phyloP scores from a whole-genome alignment of 2,329 filamentous ascomycete genomes.

The Paraconiothyrium brasiliense region DNA sequence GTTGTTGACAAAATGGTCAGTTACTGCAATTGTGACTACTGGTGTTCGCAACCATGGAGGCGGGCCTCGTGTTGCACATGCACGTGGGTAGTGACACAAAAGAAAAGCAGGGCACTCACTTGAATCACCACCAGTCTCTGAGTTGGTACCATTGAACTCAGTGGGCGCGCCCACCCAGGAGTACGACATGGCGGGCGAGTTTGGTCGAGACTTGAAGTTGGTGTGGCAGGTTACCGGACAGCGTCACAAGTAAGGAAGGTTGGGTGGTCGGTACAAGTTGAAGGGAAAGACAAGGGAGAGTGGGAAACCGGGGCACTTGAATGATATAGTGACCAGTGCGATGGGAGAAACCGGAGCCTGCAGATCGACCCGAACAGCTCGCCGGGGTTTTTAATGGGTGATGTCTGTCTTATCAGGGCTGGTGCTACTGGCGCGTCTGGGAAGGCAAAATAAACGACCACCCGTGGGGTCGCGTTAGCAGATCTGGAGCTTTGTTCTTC shows the following conservation, averaged over 20 bases:
- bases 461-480: constrained; percentile 48
- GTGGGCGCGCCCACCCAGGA: constrained; percentile 57
- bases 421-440: constrained; percentile 42
- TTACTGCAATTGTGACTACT: background rate
- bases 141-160: constrained; percentile 63
- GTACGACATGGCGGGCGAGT: constrained; percentile 57
- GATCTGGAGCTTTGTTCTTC: constrained; percentile 47
- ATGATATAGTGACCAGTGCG: constrained; percentile 40
- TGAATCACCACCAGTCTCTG: constrained; percentile 77
- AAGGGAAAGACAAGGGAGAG: constrained; percentile 22
- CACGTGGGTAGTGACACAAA: constrained; percentile 32
- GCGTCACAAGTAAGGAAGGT: constrained; percentile 19
- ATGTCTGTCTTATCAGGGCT: constrained; percentile 50
- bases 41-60: background rate
- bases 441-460: constrained; percentile 48
- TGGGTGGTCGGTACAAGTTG: constrained; percentile 24
- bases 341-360: constrained; percentile 45
- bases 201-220: constrained; percentile 8
- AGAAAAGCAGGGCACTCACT: constrained; percentile 63
- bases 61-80: constrained; percentile 21
- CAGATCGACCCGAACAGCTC: constrained; percentile 38
- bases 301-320: constrained; percentile 33
- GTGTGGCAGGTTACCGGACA: background rate
- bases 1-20: constrained; percentile 25
- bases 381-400: constrained; percentile 46